Conservation (phyloP, 2,329 filamentous ascomycete genomes). For the Aureobasidium sp. region DNA sequence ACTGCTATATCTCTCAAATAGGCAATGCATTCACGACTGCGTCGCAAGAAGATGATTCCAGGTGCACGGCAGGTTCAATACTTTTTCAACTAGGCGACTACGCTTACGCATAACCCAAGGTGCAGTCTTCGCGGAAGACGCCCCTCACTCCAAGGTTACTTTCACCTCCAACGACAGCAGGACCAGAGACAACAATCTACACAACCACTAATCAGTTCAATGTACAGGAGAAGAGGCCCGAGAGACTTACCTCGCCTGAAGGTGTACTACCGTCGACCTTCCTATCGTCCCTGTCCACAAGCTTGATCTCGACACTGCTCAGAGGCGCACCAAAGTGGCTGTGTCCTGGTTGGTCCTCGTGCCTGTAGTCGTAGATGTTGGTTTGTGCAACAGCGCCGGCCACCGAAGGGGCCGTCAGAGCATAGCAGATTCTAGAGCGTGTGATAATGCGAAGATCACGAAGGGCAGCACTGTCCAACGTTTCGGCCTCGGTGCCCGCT, state of each 20-base stretch:
- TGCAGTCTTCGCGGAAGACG: constrained; percentile 63
- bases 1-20: too few species aligned
- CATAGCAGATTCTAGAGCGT: constrained; percentile 73
- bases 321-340: constrained; percentile 76
- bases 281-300: constrained; percentile 54
- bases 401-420: constrained; percentile 71
- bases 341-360: constrained; percentile 37
- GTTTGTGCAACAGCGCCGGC: constrained; percentile 86
- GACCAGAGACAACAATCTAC: constrained; percentile 63
- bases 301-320: constrained; percentile 68
- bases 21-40: background rate
- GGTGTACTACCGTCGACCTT: constrained; percentile 54
- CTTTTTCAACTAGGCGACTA: background rate
- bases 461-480: constrained; percentile 60
- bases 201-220: too few species aligned
- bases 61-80: background rate
- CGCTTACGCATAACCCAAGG: constrained; percentile 40
- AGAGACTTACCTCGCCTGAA: constrained; percentile 26
- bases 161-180: constrained; percentile 62
- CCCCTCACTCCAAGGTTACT: constrained; percentile 56
- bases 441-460: constrained; percentile 78
- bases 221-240: background rate
- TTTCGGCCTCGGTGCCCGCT: constrained; percentile 47
- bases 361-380: constrained; percentile 76
- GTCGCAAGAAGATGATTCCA: background rate